Evolutionary conservation across 345 rosid genomes (phyloP).

Genomic region (Turritis glabra): DNA sequence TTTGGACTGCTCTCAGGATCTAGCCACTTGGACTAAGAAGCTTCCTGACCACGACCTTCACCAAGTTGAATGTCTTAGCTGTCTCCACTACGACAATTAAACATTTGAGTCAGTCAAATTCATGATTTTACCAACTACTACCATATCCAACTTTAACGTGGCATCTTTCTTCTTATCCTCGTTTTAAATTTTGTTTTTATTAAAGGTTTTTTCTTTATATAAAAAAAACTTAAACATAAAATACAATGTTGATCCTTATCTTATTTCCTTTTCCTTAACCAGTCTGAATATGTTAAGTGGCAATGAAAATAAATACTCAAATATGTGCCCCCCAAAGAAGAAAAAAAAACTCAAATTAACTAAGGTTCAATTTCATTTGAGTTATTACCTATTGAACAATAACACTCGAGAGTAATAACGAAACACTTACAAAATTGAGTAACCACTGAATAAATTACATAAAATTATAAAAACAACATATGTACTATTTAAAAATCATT

Average conservation of each 20-base stretch:
- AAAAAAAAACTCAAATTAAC: neutral
- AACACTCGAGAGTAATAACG: neutral
- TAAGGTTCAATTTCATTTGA: neutral
- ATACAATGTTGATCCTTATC: neutral
- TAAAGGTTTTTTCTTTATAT: neutral
- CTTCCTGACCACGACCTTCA: slow-evolving; percentile 20
- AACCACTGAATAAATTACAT: neutral
- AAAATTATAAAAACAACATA: neutral
- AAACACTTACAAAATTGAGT: neutral
- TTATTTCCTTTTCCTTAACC: neutral
- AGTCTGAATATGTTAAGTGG: neutral
- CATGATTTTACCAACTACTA: slow-evolving; percentile 23
- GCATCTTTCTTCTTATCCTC: neutral
- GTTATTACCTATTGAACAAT: neutral
- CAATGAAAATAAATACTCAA: neutral
- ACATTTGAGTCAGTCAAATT: slow-evolving; percentile 26
- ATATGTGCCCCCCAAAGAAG: neutral
- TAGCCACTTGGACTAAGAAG: slow-evolving; percentile 25
- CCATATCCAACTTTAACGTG: slow-evolving; percentile 24
- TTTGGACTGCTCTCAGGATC: neutral
- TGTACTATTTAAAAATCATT: neutral
- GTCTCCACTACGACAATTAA: slow-evolving; percentile 24
- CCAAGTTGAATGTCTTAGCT: slow-evolving; percentile 32
- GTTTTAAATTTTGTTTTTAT: neutral
- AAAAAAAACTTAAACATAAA: neutral